A percentile compares a stretch with the other conserved stretches of the same genome.
phyloP scores from a whole-genome alignment of 768 basidiomycete genomes.

The Mycena maculata region DNA sequence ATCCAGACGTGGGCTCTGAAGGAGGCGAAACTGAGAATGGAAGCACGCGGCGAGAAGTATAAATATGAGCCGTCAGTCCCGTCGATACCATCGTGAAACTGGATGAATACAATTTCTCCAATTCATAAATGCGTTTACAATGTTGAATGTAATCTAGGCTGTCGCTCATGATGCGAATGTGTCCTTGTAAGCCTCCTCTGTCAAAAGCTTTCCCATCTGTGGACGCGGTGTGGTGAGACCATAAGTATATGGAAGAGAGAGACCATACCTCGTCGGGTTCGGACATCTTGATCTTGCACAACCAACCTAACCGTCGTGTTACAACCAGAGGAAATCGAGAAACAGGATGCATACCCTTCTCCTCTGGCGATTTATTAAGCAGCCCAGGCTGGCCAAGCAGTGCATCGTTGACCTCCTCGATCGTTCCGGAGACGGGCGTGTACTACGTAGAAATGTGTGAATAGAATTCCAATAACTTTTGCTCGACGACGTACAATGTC shows the following conservation, averaged over 20 bases:
- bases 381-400: constrained; percentile 78
- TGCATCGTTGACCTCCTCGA: constrained; percentile 82
- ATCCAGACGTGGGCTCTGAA: constrained; percentile 93
- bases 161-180: constrained; percentile 45
- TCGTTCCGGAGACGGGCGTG: constrained; percentile 89
- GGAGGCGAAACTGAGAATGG: constrained; percentile 92
- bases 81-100: constrained; percentile 39
- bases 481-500: constrained; percentile 76
- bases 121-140: constrained; percentile 20
- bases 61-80: constrained; percentile 75
- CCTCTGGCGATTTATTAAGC: constrained; percentile 89
- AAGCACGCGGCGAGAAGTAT: constrained; percentile 91
- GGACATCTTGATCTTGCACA: constrained; percentile 91
- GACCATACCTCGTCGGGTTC: constrained; percentile 77
- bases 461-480: constrained; percentile 5
- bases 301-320: constrained; percentile 76
- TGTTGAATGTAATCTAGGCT: constrained; percentile 27
- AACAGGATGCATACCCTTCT: constrained; percentile 67
- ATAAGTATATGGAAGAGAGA: not conserved
- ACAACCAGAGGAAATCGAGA: not conserved
- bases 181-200: constrained; percentile 76
- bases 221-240: constrained; percentile 5
- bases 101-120: too few species aligned
- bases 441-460: constrained; percentile 62
- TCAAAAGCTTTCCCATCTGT: constrained; percentile 79